Evolutionary conservation across 306 rosid genomes (phyloP), one percentile per base, ranked within the genome.

Genomic region (Abrus pulchellus): DNA sequence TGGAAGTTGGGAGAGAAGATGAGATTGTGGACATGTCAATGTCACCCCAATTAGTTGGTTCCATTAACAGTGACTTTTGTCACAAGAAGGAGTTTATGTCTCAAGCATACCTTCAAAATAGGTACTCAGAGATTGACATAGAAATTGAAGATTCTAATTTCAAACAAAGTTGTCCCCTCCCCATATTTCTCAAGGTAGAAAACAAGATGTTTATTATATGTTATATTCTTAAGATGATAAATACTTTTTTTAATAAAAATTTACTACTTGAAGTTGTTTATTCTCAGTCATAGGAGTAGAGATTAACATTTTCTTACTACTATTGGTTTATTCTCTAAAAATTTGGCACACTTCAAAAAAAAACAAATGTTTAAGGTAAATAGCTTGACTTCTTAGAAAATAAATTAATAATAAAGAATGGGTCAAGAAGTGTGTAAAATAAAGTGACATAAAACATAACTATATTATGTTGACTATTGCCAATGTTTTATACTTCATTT

Each of bases 131-230:
- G 78, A 85, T 94, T 77, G 91, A 89, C 52, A 87, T 94, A 34
- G 68, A 80, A 75, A 83, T 79, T 79, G 88, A 87, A 20, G 86
- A 61, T 47, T 61, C 77, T 44, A 68, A 53, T 60, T 27, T 83
- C 53, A 89, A 57, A 74, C 89, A 68, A 49, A 87, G 76, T 80
- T 45, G 66, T n/a, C 97, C 99, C 74, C 94, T 94, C 41, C 97
- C 99, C 3, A 89, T 94, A 40, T 91, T 83, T 82, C 97, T 94
- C 63, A 93, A 94, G 97, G 98, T 92, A 76, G 49, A 20, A 20
- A 20, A 20, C 20, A 20, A 20, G 20, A 20, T 20, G 0, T 20
- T 20, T 20, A 20, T 20, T 20, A 20, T 20, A 20, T 20, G 20
- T 20, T 20, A 20, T 20, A 20, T 20, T 20, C 20, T 20, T 20